Base-by-base conservation (phyloP, 257 asterid species). In the Plantago major region DNA sequence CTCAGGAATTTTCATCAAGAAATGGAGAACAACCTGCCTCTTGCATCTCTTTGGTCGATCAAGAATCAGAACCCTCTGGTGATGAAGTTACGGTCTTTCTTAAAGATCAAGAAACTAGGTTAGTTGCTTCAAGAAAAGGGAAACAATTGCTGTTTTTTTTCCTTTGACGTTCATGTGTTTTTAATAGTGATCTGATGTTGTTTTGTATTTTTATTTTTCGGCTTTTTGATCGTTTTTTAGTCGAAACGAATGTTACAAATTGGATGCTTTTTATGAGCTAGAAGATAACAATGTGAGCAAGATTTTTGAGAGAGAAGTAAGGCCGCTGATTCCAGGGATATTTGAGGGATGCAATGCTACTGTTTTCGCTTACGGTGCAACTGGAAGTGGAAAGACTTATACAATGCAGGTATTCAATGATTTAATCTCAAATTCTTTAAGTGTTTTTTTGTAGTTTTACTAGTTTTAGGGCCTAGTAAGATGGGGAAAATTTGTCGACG, bases 331-430 rank as follows among this genome's bases (percentile, higher is more conserved):
- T 73, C 94, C 89, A 2, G 80, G 89, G 43, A 14, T 89, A 10
- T 82, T 92, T 69, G 74, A 80, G 59, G 97, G 99, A 7, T 71
- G 46, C 45, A 89, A 92, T 50, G 88, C 92, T 11, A 89, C 99
- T 2, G 76, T 89, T 40, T 92, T 92, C 65, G 96, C 97, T 52
- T 89, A 92, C 69, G 98, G 99, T 9, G 99, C 99, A 33, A 89
- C 99, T 5, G 99, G 99, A 3, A 92, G 99, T 70, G 99, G 99
- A 28, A 92, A 91, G 50, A 91, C 96, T 26, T 84, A 78, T 73
- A 89, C 97, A 6, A 84, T 92, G 95, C 99, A 92, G 99, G 98
- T 33, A 33, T 33, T 33, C 40, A 22, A 22, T 22, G 26, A 22
- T 91, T 64, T 33, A 12, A 22, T 57, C 60, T 71, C 50, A 7